Evolutionary conservation across 2,329 filamentous ascomycete species (phyloP), one percentile per base, ranked within the genome.

Genomic region (Lojkania enalia): DNA sequence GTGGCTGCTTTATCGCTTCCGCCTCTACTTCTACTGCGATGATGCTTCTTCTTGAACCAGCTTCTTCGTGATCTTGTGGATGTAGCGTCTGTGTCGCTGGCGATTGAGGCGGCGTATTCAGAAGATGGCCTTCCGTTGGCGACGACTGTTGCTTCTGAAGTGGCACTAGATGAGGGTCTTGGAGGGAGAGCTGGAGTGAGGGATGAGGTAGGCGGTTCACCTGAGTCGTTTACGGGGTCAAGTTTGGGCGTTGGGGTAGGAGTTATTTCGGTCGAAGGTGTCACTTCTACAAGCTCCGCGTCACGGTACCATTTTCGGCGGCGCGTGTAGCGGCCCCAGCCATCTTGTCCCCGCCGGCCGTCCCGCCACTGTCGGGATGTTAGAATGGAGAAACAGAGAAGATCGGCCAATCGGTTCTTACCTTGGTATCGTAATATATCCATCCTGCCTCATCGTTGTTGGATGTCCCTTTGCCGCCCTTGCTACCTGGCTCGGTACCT

Each of bases 401-500:
- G 30, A 12, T 9, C 27, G 13, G 18, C 4, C 27, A 19, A 32
- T 14, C 37, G 57, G 18, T n/a, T n/a, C 35, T 49, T 73, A 90
- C 89, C 84, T 96, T 96, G 67, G 92, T 97, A 63, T 99, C 94
- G 65, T 96, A 99, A 70, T 94, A 99, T 27, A 96, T 89, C 94
- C 94, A 99, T 1, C 91, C 94, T 56, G 85, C 84, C 3, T 81
- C 86, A 18, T 76, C 74, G n/a, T 67, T 68, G 11, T 60, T 62
- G 5, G 64, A 62, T 11, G 49, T 57, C 5, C 55, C 59, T 19
- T 71, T 84, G 11, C 57, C 54, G 6, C 40, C 37, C 30, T 64
- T 67, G 14, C 48, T 48, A 21, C 67, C 63, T 12, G 60, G 51
- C 14, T 79, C 70, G 1, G 83, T 83, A 1, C 88, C 87, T 58